These are phyloP conservation scores for Apophysomyces elegans DNA, from an alignment of 371 early-diverging fungal genomes.

Conservation along the genomic window DNA sequence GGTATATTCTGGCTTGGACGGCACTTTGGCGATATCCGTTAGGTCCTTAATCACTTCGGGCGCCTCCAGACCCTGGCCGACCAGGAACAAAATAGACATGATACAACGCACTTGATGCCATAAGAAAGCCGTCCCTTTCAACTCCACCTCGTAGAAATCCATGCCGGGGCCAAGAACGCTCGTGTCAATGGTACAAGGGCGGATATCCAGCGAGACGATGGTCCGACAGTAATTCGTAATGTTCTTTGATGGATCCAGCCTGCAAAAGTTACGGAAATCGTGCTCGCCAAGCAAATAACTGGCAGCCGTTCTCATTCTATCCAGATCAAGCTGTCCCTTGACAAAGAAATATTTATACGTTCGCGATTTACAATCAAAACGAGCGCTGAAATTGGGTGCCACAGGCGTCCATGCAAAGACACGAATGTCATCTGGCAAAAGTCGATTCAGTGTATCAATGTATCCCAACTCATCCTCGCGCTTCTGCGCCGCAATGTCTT, in stretches of 20 bases:
- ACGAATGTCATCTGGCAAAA: conserved; percentile 89
- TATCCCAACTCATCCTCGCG: conserved; percentile 74
- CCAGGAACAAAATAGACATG: conserved; percentile 87
- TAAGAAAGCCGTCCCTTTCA: conserved; percentile 88
- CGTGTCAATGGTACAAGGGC: conserved; percentile 39
- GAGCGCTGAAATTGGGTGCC: conserved; percentile 76
- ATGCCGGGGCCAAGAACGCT: conserved; percentile 22
- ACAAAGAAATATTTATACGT: conserved; percentile 95
- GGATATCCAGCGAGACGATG: conserved; percentile 70
- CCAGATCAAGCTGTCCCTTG: conserved; percentile 63
- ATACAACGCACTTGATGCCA: conserved; percentile 99
- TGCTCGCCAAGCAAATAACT: conserved; percentile 77
- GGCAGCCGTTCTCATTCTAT: conserved; percentile 79
- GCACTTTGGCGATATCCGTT: conserved; percentile 37
- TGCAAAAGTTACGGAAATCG: conserved; percentile 96
- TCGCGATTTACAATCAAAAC: conserved; percentile 87
- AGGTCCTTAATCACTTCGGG: conserved; percentile 45
- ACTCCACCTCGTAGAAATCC: conserved; percentile 68
- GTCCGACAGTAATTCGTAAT: conserved; percentile 76
- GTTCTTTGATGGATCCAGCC: conserved; percentile 86
- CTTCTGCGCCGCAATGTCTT: neutral
- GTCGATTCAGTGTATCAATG: conserved; percentile 80
- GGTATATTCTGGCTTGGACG: conserved; percentile 46
- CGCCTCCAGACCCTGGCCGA: conserved; percentile 66
- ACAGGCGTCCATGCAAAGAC: conserved; percentile 93